Base-by-base conservation (phyloP, 768 basidiomycete species). In the Punctularia strigosozonata region DNA sequence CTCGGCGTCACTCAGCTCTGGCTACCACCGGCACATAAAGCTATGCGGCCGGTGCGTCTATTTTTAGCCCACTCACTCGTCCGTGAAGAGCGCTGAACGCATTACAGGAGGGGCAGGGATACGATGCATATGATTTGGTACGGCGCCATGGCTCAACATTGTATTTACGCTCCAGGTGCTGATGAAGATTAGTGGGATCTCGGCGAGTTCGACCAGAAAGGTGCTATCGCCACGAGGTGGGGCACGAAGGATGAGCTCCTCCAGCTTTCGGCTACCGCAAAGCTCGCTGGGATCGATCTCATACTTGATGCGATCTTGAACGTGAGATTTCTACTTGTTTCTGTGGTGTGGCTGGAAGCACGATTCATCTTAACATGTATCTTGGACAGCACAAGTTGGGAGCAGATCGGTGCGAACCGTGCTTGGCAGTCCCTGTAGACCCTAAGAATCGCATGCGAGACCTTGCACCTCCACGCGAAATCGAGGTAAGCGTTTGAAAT, bases 291-390 rank as follows among this genome's bases (percentile, higher is more conserved):
- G 4, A 71, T 97, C 14, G 77, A 82, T 45, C 69, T 89, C 25
- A 59, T 88, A 19, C 77, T 91, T 35, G 90, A 94, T 48, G 88
- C 88, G 1, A 86, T 97, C 3, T 65, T 97, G 43, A 92, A 92
- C 58, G 90, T 90, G 63, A 42, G 43, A 32, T 21, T 24, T 40
- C 8, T 20, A 12, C 21, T 28, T 31, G 24, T 19, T 15, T 31
- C 40, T 20, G 18, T 15, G 17, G n/a, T 19, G 21, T 7, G 26
- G 21, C 8, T 36, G 19, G n/a, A 6, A 26, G 17, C 25, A 28
- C 31, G 32, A 4, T 18, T 13, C 15, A 20, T 21, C 14, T 22
- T 34, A 15, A 51, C 28, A 26, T 42, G 20, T 18, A 36, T 15
- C 13, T 28, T 34, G 25, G 44, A 34, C 36, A 87, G 85, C 83